phyloP scores from a whole-genome alignment of 2,329 filamentous ascomycete species.

The Lizonia empirigonia region DNA sequence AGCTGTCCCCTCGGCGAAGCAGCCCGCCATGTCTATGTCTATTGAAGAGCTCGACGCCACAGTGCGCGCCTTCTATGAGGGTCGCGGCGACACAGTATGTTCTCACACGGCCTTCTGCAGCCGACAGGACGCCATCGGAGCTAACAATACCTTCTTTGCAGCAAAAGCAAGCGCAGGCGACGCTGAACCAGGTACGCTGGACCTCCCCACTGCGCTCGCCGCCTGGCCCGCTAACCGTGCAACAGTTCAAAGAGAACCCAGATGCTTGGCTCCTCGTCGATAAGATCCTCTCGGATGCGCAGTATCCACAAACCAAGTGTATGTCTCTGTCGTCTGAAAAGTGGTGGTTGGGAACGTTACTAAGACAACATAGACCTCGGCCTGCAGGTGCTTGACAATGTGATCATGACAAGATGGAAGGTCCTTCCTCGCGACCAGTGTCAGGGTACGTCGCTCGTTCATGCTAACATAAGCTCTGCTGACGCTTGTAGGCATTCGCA shows the following conservation, averaged over 20 bases:
- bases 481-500: constrained; percentile 77
- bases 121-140: constrained; percentile 41
- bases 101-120: constrained; percentile 1
- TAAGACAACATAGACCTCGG: constrained; percentile 72
- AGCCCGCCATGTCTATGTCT: constrained; percentile 65
- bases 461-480: constrained; percentile 4
- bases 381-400: constrained; percentile 94
- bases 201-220: constrained; percentile 11
- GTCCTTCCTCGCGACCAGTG: constrained; percentile 95
- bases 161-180: constrained; percentile 96
- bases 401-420: constrained; percentile 99
- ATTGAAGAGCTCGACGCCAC: constrained; percentile 96
- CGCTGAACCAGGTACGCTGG: constrained; percentile 81
- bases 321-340: constrained; percentile 44
- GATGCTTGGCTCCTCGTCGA: constrained; percentile 98
- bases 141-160: constrained; percentile 53
- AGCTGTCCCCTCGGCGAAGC: constrained; percentile 42
- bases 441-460: constrained; percentile 66
- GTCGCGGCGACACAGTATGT: constrained; percentile 87
- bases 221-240: constrained; percentile 22
- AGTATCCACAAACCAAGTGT: constrained; percentile 97
- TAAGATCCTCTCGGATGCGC: constrained; percentile 91
- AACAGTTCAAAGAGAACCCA: constrained; percentile 96
- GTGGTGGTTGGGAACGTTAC: constrained; percentile 25
- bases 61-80: constrained; percentile 97